Evolutionary conservation across 345 rosid species (phyloP), one percentile per base, ranked within the genome.

Genomic region (Chamaenerion angustifolium): DNA sequence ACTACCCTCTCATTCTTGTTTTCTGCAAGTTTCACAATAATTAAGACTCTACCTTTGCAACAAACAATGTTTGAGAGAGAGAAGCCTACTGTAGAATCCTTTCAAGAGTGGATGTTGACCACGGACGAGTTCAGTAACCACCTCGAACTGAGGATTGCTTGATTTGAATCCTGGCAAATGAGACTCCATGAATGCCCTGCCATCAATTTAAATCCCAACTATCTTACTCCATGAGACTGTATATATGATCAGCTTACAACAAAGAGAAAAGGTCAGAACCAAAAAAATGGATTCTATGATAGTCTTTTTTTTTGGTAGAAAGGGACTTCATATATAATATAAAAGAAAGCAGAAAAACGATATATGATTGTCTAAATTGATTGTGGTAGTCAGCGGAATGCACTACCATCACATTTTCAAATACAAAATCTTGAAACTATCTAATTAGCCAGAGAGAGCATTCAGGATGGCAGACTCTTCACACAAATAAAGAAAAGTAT

Each of bases 71-170:
- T 45, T 18, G 43, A 21, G 17, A 16, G 44, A 43, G 27, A 25
- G 16, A n/a, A 9, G 19, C 80, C 68, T 75, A 90, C 94, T 76
- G 73, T 82, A 90, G 13, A 80, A 67, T 51, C 65, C 98, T 76
- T 83, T 90, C 69, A 90, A 61, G 52, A 49, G 71, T 41, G 95
- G 96, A 78, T 80, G 96, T 48, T 86, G 94, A 43, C 96, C 95
- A 2, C 89, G 79, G 16, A 74, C 67, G 27, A 76, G 83, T 65
- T 90, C 96, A 1, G 79, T 66, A 5, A 82, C 67, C 56, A 90
- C 80, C 46, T 86, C 83, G 11, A 86, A 71, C 59, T 87, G 95
- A 51, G 96, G 89, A 60, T 84, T 87, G 49, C 56, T 67, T 71
- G 69, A 87, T 49, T 72, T 78, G 15, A 84, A 70, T 41, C 69